A percentile compares a stretch with the other conserved stretches of the same genome.
Evolutionary conservation across 441 rosid genomes (phyloP).

Genomic region (Jatropha podagrica): DNA sequence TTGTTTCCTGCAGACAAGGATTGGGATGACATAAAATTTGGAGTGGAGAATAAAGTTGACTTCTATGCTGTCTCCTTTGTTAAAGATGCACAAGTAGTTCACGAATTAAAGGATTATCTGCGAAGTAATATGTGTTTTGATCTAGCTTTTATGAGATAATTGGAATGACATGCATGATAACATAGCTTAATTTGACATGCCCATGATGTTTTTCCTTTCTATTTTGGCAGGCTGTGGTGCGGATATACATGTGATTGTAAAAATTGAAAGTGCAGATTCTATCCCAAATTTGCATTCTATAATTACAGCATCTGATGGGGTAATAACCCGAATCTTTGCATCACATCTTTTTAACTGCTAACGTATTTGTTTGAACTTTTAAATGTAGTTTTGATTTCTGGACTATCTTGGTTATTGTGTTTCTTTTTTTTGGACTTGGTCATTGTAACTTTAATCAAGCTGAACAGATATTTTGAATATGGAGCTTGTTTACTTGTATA

Average conservation of each 20-base stretch:
- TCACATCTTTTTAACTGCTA: slow-evolving; percentile 20
- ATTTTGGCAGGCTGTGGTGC: slow-evolving; percentile 69
- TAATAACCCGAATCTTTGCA: slow-evolving; percentile 36
- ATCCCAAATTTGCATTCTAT: slow-evolving; percentile 93
- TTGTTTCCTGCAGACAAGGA: slow-evolving; percentile 71
- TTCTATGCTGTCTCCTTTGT: slow-evolving; percentile 96
- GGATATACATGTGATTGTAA: slow-evolving; percentile 91
- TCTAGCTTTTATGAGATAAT: slow-evolving; percentile 3
- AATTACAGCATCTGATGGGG: slow-evolving; percentile 99
- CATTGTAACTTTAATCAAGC: not conserved
- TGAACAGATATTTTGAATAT: too few species aligned
- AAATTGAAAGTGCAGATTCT: slow-evolving; percentile 97
- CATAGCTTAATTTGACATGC: not conserved
- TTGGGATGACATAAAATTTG: slow-evolving; percentile 98
- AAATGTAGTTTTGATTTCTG: not conserved
- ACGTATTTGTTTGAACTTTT: slow-evolving; percentile 4
- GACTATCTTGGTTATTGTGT: not conserved
- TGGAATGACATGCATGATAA: slow-evolving; percentile 4
- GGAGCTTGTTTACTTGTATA: not conserved
- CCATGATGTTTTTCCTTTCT: slow-evolving; percentile 21
- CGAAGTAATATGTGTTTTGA: slow-evolving; percentile 40
- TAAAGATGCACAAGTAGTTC: slow-evolving; percentile 97
- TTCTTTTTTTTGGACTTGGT: not conserved
- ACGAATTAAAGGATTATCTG: slow-evolving; percentile 91
- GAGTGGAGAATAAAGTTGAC: slow-evolving; percentile 93